A percentile compares a stretch with the other conserved stretches of the same genome.
These are phyloP conservation scores for Stropharia rugosoannulata DNA, from an alignment of 768 basidiomycete species.

Conservation along the genomic window DNA sequence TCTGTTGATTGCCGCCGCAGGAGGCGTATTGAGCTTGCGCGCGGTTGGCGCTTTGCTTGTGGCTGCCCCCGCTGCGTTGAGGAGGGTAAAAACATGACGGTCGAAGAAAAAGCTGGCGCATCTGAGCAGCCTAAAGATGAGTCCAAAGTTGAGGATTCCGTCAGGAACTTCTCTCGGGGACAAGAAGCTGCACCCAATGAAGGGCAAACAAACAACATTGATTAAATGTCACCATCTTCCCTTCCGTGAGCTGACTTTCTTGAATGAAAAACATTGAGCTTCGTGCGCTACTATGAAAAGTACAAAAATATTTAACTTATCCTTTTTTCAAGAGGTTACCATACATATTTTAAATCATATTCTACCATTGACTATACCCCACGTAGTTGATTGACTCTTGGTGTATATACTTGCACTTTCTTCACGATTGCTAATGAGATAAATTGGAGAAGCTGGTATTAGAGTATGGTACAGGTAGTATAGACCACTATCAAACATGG, in stretches of 20 bases:
- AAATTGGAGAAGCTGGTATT: no score
- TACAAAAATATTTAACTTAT: not conserved
- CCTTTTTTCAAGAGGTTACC: not conserved
- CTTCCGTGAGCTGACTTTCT: no score
- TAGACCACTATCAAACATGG: not conserved
- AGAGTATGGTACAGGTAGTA: not conserved
- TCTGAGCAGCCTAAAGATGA: conserved; percentile 44
- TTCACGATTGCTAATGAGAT: not conserved
- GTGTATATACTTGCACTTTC: not conserved
- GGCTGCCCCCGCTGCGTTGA: conserved; percentile 60
- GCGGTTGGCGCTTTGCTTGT: conserved; percentile 84
- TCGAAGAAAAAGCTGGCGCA: conserved; percentile 29
- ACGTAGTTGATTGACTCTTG: not conserved
- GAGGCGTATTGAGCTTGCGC: conserved; percentile 69
- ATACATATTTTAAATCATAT: not conserved
- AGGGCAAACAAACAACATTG: conserved; percentile 2
- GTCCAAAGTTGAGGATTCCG: conserved; percentile 42
- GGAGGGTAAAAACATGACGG: conserved; percentile 44
- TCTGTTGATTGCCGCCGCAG: conserved; percentile 56
- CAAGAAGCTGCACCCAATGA: conserved; percentile 1
- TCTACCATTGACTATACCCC: no score
- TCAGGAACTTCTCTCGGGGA: conserved; percentile 20
- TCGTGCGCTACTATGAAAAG: no score
- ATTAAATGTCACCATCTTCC: not conserved
- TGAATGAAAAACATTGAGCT: no score